These are phyloP conservation scores for Ganoderma boninense DNA, from an alignment of 1,284 basidiomycete species.

Conservation along the genomic window DNA sequence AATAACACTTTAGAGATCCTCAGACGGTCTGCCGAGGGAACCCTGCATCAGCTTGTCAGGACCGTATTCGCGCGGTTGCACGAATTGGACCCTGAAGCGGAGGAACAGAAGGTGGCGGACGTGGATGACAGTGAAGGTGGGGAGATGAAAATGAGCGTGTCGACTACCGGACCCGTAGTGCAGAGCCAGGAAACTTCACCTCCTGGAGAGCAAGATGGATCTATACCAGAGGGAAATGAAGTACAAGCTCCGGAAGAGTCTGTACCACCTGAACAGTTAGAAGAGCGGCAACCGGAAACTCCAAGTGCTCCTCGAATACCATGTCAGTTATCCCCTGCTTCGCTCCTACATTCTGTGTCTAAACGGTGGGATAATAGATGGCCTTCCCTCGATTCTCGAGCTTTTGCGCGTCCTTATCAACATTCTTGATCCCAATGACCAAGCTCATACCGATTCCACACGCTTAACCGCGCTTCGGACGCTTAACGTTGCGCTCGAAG, in stretches of 20 bases:
- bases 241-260: slow-evolving; percentile 2
- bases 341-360: not conserved
- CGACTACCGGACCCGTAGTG: slow-evolving; percentile 15
- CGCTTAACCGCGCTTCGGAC: slow-evolving; percentile 90
- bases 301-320: slow-evolving; percentile 25
- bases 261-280: not conserved
- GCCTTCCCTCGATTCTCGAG: slow-evolving; percentile 93
- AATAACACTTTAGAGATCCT: slow-evolving; percentile 70
- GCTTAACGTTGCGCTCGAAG: slow-evolving; percentile 91
- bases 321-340: slow-evolving; percentile 25
- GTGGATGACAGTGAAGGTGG: slow-evolving; percentile 57
- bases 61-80: slow-evolving; percentile 83
- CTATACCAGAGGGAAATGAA: not conserved
- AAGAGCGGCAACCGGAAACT: slow-evolving; percentile 20
- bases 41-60: slow-evolving; percentile 89
- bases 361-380: slow-evolving; percentile 60
- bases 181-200: slow-evolving; percentile 6
- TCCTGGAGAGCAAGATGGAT: slow-evolving; percentile 5
- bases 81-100: slow-evolving; percentile 66
- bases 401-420: slow-evolving; percentile 95
- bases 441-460: slow-evolving; percentile 96
- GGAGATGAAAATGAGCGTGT: slow-evolving; percentile 70
- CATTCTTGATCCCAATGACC: slow-evolving; percentile 93
- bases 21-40: slow-evolving; percentile 92
- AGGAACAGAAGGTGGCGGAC: slow-evolving; percentile 70